phyloP scores from a whole-genome alignment of 441 rosid genomes.

The Populus tomentosa region DNA sequence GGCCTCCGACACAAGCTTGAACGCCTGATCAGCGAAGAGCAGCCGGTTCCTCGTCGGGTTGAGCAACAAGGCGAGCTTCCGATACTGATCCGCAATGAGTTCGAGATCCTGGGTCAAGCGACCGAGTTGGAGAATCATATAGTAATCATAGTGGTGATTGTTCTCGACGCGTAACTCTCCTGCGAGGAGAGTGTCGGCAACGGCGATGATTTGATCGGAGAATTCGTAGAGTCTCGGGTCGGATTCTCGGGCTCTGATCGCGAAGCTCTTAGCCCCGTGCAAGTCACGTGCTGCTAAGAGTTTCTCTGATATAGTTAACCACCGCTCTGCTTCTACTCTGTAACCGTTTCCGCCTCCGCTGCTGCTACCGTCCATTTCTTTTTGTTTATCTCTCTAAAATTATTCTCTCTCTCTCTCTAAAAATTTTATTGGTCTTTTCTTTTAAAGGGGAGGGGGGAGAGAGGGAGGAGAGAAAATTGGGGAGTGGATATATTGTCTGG shows the following conservation, averaged over 20 bases:
- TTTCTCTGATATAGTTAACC: slow-evolving; percentile 81
- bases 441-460: background rate
- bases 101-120: slow-evolving; percentile 56
- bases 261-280: slow-evolving; percentile 71
- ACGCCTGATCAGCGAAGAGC: slow-evolving; percentile 74
- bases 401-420: background rate
- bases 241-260: slow-evolving; percentile 75
- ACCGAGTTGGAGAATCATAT: slow-evolving; percentile 69
- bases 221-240: slow-evolving; percentile 55
- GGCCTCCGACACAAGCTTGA: slow-evolving; percentile 67
- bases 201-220: slow-evolving; percentile 69
- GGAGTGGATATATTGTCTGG: background rate
- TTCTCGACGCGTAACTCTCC: slow-evolving; percentile 37
- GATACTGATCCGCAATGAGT: slow-evolving; percentile 67
- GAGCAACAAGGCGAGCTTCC: slow-evolving; percentile 64
- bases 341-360: slow-evolving; percentile 32
- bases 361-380: slow-evolving; percentile 13
- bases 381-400: background rate
- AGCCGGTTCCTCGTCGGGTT: slow-evolving; percentile 58
- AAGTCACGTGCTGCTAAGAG: slow-evolving; percentile 69
- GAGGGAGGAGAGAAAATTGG: background rate
- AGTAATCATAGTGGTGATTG: slow-evolving; percentile 58
- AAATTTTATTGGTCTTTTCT: background rate
- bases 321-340: slow-evolving; percentile 67
- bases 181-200: slow-evolving; percentile 72